phyloP scores from a whole-genome alignment of 1,139 yeast species.

The Eremothecium cymbalariae region DNA sequence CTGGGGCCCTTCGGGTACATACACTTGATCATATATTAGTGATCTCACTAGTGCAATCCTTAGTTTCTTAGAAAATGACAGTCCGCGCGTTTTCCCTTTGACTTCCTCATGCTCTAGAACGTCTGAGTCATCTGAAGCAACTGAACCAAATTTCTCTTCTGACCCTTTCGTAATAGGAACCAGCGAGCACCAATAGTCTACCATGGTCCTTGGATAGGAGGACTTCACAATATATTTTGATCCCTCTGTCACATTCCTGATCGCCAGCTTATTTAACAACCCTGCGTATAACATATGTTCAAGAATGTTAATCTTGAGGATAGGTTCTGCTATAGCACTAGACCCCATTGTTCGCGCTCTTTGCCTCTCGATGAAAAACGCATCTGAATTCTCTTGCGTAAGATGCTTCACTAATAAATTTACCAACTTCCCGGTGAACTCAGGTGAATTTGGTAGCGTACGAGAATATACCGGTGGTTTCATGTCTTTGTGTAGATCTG shows the following conservation, averaged over 20 bases:
- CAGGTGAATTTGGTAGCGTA: constrained; percentile 15
- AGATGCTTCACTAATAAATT: constrained; percentile 15
- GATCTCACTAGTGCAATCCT: constrained; percentile 9
- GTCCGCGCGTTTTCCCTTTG: constrained; percentile 6
- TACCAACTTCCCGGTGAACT: constrained; percentile 19
- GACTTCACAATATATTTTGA: constrained; percentile 24
- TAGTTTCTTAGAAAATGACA: constrained; percentile 8
- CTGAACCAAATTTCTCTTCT: neutral
- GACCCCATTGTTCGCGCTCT: constrained; percentile 44
- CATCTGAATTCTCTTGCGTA: constrained; percentile 29
- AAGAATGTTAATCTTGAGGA: constrained; percentile 44
- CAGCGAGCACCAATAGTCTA: constrained; percentile 33
- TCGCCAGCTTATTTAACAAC: neutral
- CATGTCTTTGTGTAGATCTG: constrained; percentile 15
- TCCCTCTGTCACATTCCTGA: constrained; percentile 11
- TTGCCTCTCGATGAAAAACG: constrained; percentile 48
- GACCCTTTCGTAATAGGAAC: constrained; percentile 9
- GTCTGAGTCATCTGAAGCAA: too few species aligned
- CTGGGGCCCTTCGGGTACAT: neutral
- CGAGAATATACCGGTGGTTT: too few species aligned
- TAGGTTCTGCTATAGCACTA: constrained; percentile 41
- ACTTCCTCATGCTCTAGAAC: constrained; percentile 4
- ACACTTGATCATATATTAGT: constrained; percentile 5
- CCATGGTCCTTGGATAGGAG: constrained; percentile 37
- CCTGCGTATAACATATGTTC: constrained; percentile 40